These are phyloP conservation scores for Hypoxylon sp. DNA, from an alignment of 2,329 filamentous ascomycete species.

Conservation along the genomic window DNA sequence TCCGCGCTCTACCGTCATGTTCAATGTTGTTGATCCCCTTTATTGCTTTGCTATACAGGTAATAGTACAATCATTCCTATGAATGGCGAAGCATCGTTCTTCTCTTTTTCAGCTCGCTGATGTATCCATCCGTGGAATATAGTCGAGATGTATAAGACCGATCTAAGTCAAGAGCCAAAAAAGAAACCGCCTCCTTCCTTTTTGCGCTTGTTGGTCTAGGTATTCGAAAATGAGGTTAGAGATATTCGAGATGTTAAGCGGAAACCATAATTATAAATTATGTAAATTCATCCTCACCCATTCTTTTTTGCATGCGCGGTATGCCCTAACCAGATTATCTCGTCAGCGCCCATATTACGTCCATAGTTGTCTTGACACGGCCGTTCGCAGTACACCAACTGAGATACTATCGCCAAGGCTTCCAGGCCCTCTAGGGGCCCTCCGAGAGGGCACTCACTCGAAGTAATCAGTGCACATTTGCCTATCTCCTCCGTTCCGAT, in stretches of 20 bases:
- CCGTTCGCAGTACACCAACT: not conserved
- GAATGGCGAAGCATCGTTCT: no score
- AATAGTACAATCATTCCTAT: slow-evolving; percentile 1
- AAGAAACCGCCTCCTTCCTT: slow-evolving; percentile 48
- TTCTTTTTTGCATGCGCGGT: slow-evolving; percentile 93
- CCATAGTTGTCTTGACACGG: not conserved
- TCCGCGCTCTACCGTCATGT: no score
- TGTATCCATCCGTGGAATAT: not conserved
- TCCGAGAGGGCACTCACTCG: slow-evolving; percentile 73
- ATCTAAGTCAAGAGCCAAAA: slow-evolving; percentile 5
- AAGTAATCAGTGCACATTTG: slow-evolving; percentile 97
- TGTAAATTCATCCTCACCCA: slow-evolving; percentile 74
- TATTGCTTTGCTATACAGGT: not conserved
- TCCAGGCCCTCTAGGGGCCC: not conserved
- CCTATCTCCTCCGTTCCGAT: slow-evolving; percentile 88
- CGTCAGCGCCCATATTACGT: slow-evolving; percentile 13
- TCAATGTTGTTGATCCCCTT: not conserved
- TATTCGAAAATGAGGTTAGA: slow-evolving; percentile 19
- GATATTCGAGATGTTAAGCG: slow-evolving; percentile 1
- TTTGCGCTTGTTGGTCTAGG: slow-evolving; percentile 55
- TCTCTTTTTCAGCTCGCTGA: not conserved
- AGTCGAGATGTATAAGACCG: no score
- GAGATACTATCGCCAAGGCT: not conserved
- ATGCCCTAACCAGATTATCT: slow-evolving; percentile 73
- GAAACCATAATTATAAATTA: not conserved